Base-by-base conservation (phyloP, 345 rosid species). In the Brassica carinata region DNA sequence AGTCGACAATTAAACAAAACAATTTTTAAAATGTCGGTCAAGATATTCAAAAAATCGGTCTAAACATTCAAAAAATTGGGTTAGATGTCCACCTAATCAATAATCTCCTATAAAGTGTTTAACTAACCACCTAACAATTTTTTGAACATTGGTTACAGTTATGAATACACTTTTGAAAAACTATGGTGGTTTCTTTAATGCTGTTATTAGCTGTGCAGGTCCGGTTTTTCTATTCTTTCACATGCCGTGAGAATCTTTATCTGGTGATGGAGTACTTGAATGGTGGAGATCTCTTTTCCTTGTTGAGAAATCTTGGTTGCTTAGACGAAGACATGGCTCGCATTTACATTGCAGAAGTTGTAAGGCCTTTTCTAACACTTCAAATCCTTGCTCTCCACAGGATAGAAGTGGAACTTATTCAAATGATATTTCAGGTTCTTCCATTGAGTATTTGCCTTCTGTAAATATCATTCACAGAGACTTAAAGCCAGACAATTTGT, bases 261-360 rank as follows among this genome's bases (percentile, higher is more conserved):
- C 77, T 96, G 72, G 99, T 96, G 62, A 96, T 96, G 99, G 99
- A 96, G 88, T 93, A 93, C 83, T 83, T 93, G 84, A 96, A 96
- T 82, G 98, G 97, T 5, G 99, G 99, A 82, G 99, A 96, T 80
- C 98, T 96, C 64, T 93, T 83, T 87, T 96, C 99, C 77, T 74
- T 96, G 64, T 81, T 96, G 86, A 89, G 87, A 88, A 93, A 88
- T 76, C 87, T 96, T 65, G 96, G 99, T 62, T 93, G 98, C 91
- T 87, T 96, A 71, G 98, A 96, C 48, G 92, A 93, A 84, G 96
- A 93, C 75, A 91, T 93, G 98, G 96, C 90, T 48, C 94, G 91
- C 26, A 84, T 93, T 48, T 96, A 93, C 61, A 86, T 93, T 80
- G 99, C 99, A 80, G 99, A 93, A 93, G 83, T 96, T 85, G 99